Evolutionary conservation across 2,329 filamentous ascomycete species (phyloP), one percentile per base, ranked within the genome.

Genomic region (Arthrobotrys sphaeroides): DNA sequence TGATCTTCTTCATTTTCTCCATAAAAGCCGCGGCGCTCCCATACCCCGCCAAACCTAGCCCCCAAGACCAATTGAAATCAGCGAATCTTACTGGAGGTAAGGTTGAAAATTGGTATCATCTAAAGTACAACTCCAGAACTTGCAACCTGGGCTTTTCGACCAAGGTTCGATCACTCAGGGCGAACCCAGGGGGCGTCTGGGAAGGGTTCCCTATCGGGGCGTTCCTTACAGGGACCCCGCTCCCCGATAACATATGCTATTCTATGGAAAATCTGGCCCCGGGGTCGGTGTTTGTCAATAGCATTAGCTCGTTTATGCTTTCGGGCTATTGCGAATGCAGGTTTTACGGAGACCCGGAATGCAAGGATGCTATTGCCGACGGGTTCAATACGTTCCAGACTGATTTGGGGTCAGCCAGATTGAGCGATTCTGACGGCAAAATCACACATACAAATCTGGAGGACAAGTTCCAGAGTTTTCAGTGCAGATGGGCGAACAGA

Each of bases 311-410:
- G 22, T 47, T 61, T 16, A n/a, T 13, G 1, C 5, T 61, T n/a
- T 24, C 57, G 0, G 57, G 57, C 3, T 61, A 43, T 26, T 61
- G 57, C 24, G 57, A 61, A 33, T 61, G 57, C 59, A 22, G 6
- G 12, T 64, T 64, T 20, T 64, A 24, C 16, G 22, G 18, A 7
- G 38, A 51, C 12, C 2, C 9, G 4, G 13, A 24, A 13, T 64
- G 59, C 10, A 2, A 24, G n/a, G 10, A 18, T 16, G 13, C 3
- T 64, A 10, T 64, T 13, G 38, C 51, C 7, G 26, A 33, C 10
- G 59, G 28, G 7, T 64, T 33, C 26, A 64, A 64, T 16, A 22
- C 42, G 6, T 1, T 38, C 3, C 42, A 64, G 7, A 16, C 26
- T 18, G 43, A 33, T 7, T 9, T 64, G n/a, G n/a, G n/a, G n/a